Evolutionary conservation across 345 rosid genomes (phyloP), one percentile per base, ranked within the genome.

Genomic region (Clarkia xantiana): DNA sequence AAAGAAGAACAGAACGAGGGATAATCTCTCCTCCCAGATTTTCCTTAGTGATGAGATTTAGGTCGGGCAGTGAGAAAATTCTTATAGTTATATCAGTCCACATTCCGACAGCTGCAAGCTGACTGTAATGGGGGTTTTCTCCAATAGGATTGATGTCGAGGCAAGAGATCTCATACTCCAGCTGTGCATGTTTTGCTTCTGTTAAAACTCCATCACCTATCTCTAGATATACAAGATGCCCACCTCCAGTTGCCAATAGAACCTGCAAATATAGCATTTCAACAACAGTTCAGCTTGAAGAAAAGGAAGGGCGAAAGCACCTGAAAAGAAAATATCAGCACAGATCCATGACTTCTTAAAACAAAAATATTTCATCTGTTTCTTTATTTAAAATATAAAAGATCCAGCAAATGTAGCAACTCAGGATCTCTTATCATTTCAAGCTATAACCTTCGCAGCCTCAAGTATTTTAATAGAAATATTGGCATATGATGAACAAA

Each of bases 71-170:
- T 20, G 80, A 79, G 58, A 86, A 81, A 53, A 83, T 75, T 64
- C 77, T 76, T 59, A 90, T 93, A 70, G 86, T 82, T 61, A 81
- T 81, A 60, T 86, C 91, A 7, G 94, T 90, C 97, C 97, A 90
- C 97, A 86, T 90, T 58, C 97, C 97, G 53, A 86, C 95, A 13
- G 78, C 87, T 65, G 94, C 97, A 62, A 85, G 71, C 62, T 85
- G 87, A 62, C 97, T 89, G 61, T 55, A 65, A 65, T 69, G 80
- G 45, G 79, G 69, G 54, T 72, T 76, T 45, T 89, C 88, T 44
- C 95, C 88, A 49, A 77, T 80, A 49, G 97, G 94, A 47, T 79
- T 89, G 53, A 89, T 78, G 75, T 89, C 95, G 61, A 89, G 90
- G 67, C 97, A 89, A 49, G 95, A 89, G 51, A 85, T 77, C 67